Evolutionary conservation across 2,329 filamentous ascomycete genomes (phyloP), one percentile per base, ranked within the genome.

Genomic region (Fusarium staphyleae): DNA sequence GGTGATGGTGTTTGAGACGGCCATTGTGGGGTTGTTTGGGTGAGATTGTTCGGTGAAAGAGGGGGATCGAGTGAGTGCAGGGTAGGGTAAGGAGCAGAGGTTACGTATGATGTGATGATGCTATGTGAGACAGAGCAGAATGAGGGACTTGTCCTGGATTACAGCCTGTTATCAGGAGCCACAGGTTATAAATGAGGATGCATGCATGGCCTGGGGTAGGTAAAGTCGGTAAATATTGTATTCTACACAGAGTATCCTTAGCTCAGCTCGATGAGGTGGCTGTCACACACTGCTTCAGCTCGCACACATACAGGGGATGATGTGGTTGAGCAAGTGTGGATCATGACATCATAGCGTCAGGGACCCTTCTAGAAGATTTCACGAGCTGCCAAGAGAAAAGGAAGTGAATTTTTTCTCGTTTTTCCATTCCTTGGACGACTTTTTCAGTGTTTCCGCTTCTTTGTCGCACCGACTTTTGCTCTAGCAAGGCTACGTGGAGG

Each of bases 1-100:
- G 3, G 69, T 74, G 39, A 59, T 65, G 46, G 69, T 69, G 55
- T 69, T 69, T 46, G 65, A 63, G 33, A 57, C 48, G 7, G 55
- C 37, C 61, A 63, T 64, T 34, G 18, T 54, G 39, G 36, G n/a
- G n/a, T 37, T 18, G 30, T 48, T 48, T 32, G 36, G 34, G 19
- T 58, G 54, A 13, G 11, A 12, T 30, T 12, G 28, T 30, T 13
- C 13, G 28, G 28, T 51, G 48, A 14, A 18, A 34, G 44, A 35
- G 30, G 53, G 46, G 15, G 51, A 48, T 34, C 18, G 26, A 42
- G 45, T 33, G 39, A 18, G 36, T 37, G 35, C 24, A 30, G n/a
- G n/a, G n/a, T n/a, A n/a, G n/a, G n/a, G 36, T 48, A 28, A 40
- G 37, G 46, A 6, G 28, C 3, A 7, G 28, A 30, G 3, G 11